Conservation (phyloP, 805 yeast genomes). For the Starmerella vitae region DNA sequence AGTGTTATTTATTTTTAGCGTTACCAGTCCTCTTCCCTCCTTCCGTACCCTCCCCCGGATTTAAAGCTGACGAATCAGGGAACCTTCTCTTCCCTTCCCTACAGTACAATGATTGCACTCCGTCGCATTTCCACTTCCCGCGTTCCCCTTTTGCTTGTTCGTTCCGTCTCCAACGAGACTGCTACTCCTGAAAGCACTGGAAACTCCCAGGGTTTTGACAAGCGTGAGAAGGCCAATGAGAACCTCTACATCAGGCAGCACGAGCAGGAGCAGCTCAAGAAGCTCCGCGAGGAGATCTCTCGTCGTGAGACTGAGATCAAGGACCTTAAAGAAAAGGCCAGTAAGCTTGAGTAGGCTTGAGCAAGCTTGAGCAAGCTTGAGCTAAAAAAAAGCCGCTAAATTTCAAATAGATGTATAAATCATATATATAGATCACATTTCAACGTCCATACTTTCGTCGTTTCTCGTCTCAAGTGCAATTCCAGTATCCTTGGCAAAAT, state of each 20-base stretch:
- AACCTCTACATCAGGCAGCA: conserved; percentile 82
- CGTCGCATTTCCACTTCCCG: conserved; percentile 11
- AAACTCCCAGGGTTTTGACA: conserved; percentile 51
- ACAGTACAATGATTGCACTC: conserved; percentile 9
- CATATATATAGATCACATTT: not conserved
- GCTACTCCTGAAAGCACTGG: conserved; percentile 13
- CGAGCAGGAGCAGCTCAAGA: conserved; percentile 62
- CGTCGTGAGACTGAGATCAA: conserved; percentile 24
- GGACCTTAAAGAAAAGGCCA: conserved; percentile 22
- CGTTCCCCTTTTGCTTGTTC: conserved; percentile 9
- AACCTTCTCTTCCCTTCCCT: not conserved
- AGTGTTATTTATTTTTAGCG: no score
- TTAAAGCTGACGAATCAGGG: conserved; percentile 1
- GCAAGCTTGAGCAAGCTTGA: not conserved
- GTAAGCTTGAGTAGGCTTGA: conserved; percentile 12
- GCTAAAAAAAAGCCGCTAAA: no score
- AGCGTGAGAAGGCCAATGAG: conserved; percentile 90
- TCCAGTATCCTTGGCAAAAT: no score
- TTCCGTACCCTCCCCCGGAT: no score
- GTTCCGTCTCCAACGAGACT: conserved; percentile 14
- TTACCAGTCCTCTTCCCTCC: no score
- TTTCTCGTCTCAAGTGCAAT: no score
- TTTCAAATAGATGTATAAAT: no score
- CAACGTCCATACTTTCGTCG: conserved; percentile 13
- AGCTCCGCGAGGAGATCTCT: conserved; percentile 32